A percentile compares a stretch with the other conserved stretches of the same genome.
Conservation (phyloP, 495 filamentous ascomycete genomes). For the Penicillium robsamsonii region DNA sequence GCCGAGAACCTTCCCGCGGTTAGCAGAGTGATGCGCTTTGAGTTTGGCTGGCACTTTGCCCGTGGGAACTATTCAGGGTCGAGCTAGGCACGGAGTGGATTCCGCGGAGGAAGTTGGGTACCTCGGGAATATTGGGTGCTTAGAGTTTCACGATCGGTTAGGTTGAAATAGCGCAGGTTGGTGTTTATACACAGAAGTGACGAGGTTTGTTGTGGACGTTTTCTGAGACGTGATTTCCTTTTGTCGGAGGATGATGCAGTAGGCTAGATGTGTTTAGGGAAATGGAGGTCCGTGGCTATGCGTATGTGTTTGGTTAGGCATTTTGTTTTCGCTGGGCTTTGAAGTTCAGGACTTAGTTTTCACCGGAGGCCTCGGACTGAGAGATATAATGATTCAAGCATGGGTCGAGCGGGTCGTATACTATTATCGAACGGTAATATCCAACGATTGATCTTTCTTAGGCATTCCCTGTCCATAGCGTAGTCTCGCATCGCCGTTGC, state of each 20-base stretch:
- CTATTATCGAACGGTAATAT: neutral
- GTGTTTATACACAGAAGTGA: neutral
- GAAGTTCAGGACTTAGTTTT: constrained; percentile 12
- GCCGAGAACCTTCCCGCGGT: constrained; percentile 6
- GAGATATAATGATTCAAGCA: neutral
- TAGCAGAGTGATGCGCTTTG: neutral
- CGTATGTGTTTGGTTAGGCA: neutral
- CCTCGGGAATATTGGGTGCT: neutral
- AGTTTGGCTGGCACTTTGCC: neutral
- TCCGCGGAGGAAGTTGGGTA: neutral
- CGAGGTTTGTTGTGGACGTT: neutral
- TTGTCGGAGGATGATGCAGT: neutral
- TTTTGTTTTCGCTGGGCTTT: constrained; percentile 12
- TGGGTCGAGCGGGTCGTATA: neutral
- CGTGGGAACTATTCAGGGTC: neutral
- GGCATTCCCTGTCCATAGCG: neutral
- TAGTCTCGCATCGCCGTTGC: neutral
- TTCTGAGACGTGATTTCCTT: neutral
- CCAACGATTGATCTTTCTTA: neutral
- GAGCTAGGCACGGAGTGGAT: neutral
- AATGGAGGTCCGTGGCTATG: constrained; percentile 9
- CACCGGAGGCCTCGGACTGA: neutral
- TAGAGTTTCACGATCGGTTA: neutral
- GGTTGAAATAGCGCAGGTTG: neutral
- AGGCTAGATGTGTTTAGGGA: neutral